These are phyloP conservation scores for Lasiodiplodia sp. DNA, from an alignment of 2,329 filamentous ascomycete species.

Conservation along the genomic window DNA sequence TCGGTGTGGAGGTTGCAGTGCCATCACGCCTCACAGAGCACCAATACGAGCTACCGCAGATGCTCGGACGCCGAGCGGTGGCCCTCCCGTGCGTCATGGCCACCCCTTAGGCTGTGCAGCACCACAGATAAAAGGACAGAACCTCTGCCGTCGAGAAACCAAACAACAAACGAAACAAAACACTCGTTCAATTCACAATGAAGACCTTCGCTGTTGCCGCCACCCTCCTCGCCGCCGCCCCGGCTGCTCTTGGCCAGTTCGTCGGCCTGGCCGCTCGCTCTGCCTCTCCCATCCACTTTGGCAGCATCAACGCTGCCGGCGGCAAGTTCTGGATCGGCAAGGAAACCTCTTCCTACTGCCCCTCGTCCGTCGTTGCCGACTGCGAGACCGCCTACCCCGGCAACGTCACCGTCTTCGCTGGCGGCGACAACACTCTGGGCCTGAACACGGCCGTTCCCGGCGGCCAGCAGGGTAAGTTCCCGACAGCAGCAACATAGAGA, in stretches of 20 bases:
- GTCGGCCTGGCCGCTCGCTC: constrained; percentile 54
- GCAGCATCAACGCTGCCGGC: constrained; percentile 56
- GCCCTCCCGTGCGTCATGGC: constrained; percentile 18
- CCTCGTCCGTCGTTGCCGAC: constrained; percentile 44
- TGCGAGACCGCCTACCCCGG: constrained; percentile 52
- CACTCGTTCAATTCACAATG: constrained; percentile 36
- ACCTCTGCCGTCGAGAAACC: neutral
- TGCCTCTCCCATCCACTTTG: constrained; percentile 58
- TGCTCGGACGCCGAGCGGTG: neutral
- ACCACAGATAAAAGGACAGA: constrained; percentile 12
- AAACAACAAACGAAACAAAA: constrained; percentile 5
- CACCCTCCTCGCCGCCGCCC: constrained; percentile 36
- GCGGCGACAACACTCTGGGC: constrained; percentile 39
- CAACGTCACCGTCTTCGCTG: constrained; percentile 55
- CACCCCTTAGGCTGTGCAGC: constrained; percentile 10
- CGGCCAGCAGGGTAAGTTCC: constrained; percentile 58
- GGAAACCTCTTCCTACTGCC: constrained; percentile 58
- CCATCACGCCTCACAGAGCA: constrained; percentile 19
- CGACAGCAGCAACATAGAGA: too few species aligned
- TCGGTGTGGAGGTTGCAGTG: constrained; percentile 20
- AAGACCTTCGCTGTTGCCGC: constrained; percentile 43
- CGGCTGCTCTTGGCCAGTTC: constrained; percentile 43
- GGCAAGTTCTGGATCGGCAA: constrained; percentile 60
- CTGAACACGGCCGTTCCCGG: constrained; percentile 65
- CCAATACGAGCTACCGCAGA: constrained; percentile 15